These are phyloP conservation scores for Wickerhamomyces tratensis DNA, from an alignment of 805 yeast species.

Conservation along the genomic window DNA sequence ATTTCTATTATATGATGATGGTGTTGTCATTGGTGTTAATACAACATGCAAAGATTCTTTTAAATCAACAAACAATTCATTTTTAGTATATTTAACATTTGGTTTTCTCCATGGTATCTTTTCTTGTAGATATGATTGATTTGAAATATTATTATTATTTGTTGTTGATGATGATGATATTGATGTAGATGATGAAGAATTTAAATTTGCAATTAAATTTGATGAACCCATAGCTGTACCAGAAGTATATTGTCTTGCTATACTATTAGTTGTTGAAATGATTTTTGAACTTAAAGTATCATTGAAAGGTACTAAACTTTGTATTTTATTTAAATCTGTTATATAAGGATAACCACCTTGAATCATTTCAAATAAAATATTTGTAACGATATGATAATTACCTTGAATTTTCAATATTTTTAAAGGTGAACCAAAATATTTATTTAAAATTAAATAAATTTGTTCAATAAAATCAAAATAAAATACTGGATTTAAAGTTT, in stretches of 20 bases:
- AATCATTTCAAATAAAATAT: conserved; percentile 67
- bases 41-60: conserved; percentile 55
- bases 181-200: no score
- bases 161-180: conserved; percentile 7
- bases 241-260: conserved; percentile 15
- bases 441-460: conserved; percentile 40
- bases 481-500: conserved; percentile 35
- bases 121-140: conserved; percentile 12
- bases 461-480: conserved; percentile 43
- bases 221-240: conserved; percentile 3
- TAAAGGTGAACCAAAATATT: conserved; percentile 50
- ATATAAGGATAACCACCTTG: conserved; percentile 69
- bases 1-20: conserved; percentile 7
- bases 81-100: conserved; percentile 61
- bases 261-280: conserved; percentile 25
- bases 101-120: conserved; percentile 71
- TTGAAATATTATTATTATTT: conserved; percentile 1
- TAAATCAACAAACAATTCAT: conserved; percentile 82
- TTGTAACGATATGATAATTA: conserved; percentile 60
- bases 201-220: not conserved
- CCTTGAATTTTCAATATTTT: conserved; percentile 50
- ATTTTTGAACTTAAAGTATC: conserved; percentile 22
- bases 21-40: conserved; percentile 17
- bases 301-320: conserved; percentile 55
- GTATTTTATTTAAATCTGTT: conserved; percentile 61